phyloP scores from a whole-genome alignment of 2,329 filamentous ascomycete species.

The Pseudogymnoascus sp. region DNA sequence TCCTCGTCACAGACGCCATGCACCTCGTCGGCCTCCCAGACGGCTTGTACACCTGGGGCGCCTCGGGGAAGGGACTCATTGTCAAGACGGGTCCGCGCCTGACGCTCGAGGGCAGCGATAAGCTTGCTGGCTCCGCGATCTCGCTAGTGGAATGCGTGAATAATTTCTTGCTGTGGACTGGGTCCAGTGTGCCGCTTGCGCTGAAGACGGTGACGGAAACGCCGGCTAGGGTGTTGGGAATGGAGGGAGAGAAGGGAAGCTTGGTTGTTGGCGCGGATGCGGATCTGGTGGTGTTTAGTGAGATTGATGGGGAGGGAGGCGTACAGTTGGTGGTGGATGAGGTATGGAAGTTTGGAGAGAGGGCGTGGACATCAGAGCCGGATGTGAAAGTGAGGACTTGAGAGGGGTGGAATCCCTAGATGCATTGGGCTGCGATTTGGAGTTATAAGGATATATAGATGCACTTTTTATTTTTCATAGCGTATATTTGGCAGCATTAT shows the following conservation, averaged over 20 bases:
- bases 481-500: neutral
- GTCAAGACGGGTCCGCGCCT: slow-evolving; percentile 66
- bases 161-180: slow-evolving; percentile 73
- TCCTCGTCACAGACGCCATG: slow-evolving; percentile 91
- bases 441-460: neutral
- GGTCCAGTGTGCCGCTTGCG: slow-evolving; percentile 59
- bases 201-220: slow-evolving; percentile 68
- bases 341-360: slow-evolving; percentile 71
- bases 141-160: slow-evolving; percentile 75
- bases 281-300: slow-evolving; percentile 61
- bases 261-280: slow-evolving; percentile 58
- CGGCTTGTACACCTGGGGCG: slow-evolving; percentile 68
- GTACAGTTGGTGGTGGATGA: slow-evolving; percentile 59
- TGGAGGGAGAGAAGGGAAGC: slow-evolving; percentile 59
- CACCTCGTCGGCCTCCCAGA: slow-evolving; percentile 76
- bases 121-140: slow-evolving; percentile 68
- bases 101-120: slow-evolving; percentile 69
- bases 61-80: slow-evolving; percentile 60
- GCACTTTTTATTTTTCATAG: neutral
- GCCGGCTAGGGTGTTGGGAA: slow-evolving; percentile 68
- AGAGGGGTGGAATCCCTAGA: neutral
- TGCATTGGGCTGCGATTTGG: neutral
- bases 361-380: slow-evolving; percentile 32
- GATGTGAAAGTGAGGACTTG: neutral
- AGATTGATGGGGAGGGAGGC: slow-evolving; percentile 38